Conservation (phyloP, 306 rosid species). For the Dryas drummondii region DNA sequence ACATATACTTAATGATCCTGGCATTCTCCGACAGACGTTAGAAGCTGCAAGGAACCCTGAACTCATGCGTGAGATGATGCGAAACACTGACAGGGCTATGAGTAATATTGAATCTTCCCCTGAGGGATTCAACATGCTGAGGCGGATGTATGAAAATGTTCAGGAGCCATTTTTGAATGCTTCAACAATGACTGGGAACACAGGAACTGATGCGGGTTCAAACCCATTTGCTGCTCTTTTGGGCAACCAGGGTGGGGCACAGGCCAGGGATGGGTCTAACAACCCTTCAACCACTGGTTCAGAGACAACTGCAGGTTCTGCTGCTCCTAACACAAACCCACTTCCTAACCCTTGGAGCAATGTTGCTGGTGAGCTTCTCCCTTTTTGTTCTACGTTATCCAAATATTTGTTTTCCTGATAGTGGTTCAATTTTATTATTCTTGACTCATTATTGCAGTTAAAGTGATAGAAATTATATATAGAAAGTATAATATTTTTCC, state of each 20-base stretch:
- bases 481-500: background rate
- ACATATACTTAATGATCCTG: slow-evolving; percentile 61
- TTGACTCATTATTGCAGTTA: background rate
- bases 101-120: slow-evolving; percentile 70
- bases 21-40: slow-evolving; percentile 58
- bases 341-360: slow-evolving; percentile 68
- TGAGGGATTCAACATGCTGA: slow-evolving; percentile 70
- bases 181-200: slow-evolving; percentile 51
- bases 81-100: slow-evolving; percentile 71
- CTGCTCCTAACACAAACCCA: slow-evolving; percentile 62
- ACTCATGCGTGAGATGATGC: slow-evolving; percentile 76
- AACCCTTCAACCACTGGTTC: slow-evolving; percentile 49
- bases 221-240: slow-evolving; percentile 66
- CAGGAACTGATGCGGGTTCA: slow-evolving; percentile 44
- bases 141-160: slow-evolving; percentile 71
- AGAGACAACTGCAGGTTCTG: slow-evolving; percentile 39
- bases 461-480: background rate
- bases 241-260: slow-evolving; percentile 53
- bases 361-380: slow-evolving; percentile 24
- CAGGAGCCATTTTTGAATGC: slow-evolving; percentile 71
- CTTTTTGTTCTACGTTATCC: background rate
- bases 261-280: slow-evolving; percentile 41
- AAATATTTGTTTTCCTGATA: too few relatives aligned
- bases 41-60: slow-evolving; percentile 73
- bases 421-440: background rate